Base-by-base conservation (phyloP, 768 basidiomycete species). In the Pisolithus sp. region DNA sequence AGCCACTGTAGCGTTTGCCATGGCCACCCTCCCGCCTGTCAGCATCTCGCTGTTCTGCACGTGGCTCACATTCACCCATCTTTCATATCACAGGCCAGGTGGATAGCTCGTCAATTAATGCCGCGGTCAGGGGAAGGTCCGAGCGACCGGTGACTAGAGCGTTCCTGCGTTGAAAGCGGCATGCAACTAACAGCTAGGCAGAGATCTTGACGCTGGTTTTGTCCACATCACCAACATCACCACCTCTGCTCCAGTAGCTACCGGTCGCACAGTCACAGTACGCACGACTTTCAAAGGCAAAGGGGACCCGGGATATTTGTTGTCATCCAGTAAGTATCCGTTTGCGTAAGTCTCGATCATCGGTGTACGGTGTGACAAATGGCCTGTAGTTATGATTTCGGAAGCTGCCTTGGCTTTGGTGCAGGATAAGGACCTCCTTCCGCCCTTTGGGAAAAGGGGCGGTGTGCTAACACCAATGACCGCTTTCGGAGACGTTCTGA, bases 381-480 rank as follows among this genome's bases (percentile, higher is more conserved):
- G 52, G 21, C n/a, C 41, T 48, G 23, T 54, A 86, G 89, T 81
- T 40, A 79, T 93, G 76, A 75, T 91, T n/a, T 71, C 79, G 1
- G 91, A 94, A 70, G 80, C 79, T 15, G 94, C 89, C 0, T 75
- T 97, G 13, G 77, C 78, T 17, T 71, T 94, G 46, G 71, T 85
- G 17, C 70, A 88, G 2, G 75, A 81, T 12, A 60, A 73, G 26
- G 71, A 77, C 17, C 73, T 70, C 15, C 77, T 93, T 2, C 79
- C 90, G 0, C 57, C 72, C 1, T 64, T 84, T 7, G 83, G 78
- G 4, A 73, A 71, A 46, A 66, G 73, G 43, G 93, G 93, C 12
- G 93, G 94, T 1, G 68, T 93, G 2, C 71, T 96, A 46, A 97
- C 94, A 2, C 85, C 93, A 0, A 80, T 85, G 67, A 82, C 80